Evolutionary conservation across 1,284 basidiomycete species (phyloP).

Genomic region (Polyporus tsugae): DNA sequence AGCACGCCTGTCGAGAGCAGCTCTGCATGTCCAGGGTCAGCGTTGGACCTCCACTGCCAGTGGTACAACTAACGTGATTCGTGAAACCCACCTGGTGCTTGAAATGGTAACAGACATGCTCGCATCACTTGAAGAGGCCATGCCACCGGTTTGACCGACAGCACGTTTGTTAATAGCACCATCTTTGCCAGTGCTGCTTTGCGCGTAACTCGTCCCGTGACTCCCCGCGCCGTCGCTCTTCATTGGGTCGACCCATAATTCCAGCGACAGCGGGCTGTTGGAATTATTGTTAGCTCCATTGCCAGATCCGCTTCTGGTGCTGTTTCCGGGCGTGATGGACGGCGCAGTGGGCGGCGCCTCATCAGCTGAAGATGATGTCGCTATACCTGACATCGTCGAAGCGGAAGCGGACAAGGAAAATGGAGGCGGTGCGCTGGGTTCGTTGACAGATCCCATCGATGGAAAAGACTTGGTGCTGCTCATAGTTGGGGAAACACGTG

Average conservation of each 20-base stretch:
- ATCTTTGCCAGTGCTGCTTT: background rate
- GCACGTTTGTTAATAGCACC: background rate
- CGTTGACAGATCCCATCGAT: background rate
- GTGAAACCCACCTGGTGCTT: background rate
- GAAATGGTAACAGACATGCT: background rate
- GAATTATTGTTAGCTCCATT: background rate
- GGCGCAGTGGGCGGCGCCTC: background rate
- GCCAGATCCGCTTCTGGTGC: background rate
- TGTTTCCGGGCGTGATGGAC: background rate
- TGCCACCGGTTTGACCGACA: background rate
- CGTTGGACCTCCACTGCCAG: background rate
- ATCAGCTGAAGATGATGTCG: background rate
- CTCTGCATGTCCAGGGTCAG: background rate
- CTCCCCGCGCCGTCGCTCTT: background rate
- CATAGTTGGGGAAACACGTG: background rate
- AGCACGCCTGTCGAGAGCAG: background rate
- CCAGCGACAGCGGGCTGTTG: too few species aligned
- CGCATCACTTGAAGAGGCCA: background rate
- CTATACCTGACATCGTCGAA: background rate
- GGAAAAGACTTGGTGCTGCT: background rate
- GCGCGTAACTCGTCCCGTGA: background rate
- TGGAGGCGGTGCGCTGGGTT: background rate
- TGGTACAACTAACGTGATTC: too few species aligned
- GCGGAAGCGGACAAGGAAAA: background rate
- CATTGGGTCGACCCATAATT: background rate